Conservation (phyloP, 2,329 filamentous ascomycete species). For the Endocalyx cinctus region DNA sequence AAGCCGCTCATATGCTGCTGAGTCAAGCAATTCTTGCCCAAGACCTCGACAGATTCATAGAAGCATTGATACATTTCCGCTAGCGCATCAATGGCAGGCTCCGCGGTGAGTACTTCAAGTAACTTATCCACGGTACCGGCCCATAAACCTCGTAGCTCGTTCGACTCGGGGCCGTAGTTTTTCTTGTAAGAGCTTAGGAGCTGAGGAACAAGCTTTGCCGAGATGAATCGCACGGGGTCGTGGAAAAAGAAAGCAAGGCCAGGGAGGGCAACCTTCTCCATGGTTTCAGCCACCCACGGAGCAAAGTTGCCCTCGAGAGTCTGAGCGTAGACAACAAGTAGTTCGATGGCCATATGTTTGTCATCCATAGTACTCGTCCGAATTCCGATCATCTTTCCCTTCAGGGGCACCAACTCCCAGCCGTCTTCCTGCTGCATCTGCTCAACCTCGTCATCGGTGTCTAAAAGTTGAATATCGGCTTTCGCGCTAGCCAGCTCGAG, state of each 20-base stretch:
- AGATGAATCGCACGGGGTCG: slow-evolving; percentile 91
- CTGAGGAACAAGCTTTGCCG: slow-evolving; percentile 90
- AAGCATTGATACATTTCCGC: slow-evolving; percentile 99
- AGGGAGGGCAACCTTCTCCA: slow-evolving; percentile 93
- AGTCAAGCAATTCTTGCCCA: slow-evolving; percentile 78
- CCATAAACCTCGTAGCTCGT: slow-evolving; percentile 80
- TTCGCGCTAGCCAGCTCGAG: slow-evolving; percentile 89
- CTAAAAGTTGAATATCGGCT: slow-evolving; percentile 92
- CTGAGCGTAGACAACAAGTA: slow-evolving; percentile 94
- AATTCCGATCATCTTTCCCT: slow-evolving; percentile 98
- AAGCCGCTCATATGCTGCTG: slow-evolving; percentile 78
- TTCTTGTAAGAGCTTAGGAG: slow-evolving; percentile 93
- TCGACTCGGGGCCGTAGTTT: slow-evolving; percentile 75
- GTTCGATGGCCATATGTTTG: slow-evolving; percentile 99
- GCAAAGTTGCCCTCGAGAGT: slow-evolving; percentile 91
- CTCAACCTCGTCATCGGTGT: slow-evolving; percentile 91
- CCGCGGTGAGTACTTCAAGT: slow-evolving; percentile 86
- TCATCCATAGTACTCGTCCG: slow-evolving; percentile 95
- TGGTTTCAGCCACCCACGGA: slow-evolving; percentile 84
- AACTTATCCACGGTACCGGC: slow-evolving; percentile 80
- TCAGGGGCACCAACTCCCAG: slow-evolving; percentile 94
- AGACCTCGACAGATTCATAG: slow-evolving; percentile 94
- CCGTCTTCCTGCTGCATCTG: slow-evolving; percentile 91
- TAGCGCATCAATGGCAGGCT: slow-evolving; percentile 92
- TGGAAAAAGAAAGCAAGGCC: slow-evolving; percentile 99